Percentiles rank a stretch among this genome's conserved stretches.
phyloP scores from a whole-genome alignment of 2,329 filamentous ascomycete species.

The Aureobasidium subglaciale region DNA sequence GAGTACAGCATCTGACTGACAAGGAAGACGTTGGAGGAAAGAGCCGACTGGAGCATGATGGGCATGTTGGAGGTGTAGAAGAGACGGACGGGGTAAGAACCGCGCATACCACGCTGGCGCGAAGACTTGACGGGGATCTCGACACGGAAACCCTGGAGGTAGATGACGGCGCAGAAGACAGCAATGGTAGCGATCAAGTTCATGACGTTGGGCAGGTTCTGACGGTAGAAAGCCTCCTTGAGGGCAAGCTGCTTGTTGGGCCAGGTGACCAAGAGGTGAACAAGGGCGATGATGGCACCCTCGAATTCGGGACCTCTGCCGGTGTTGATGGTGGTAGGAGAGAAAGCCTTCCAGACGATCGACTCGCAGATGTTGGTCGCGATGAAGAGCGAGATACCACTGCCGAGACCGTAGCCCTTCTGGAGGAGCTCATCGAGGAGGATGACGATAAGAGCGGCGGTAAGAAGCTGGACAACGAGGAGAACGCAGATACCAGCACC shows the following conservation, averaged over 20 bases:
- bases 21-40: constrained; percentile 98
- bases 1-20: constrained; percentile 99
- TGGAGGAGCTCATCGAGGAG: constrained; percentile 97
- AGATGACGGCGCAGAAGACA: constrained; percentile 97
- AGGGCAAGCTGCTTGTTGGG: constrained; percentile 98
- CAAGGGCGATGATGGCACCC: constrained; percentile 93
- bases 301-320: constrained; percentile 98
- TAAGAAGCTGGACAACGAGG: constrained; percentile 93
- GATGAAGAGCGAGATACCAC: constrained; percentile 98
- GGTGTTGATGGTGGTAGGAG: constrained; percentile 98
- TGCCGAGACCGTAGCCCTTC: constrained; percentile 98
- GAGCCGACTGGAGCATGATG: constrained; percentile 98
- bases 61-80: constrained; percentile 99
- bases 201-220: constrained; percentile 99
- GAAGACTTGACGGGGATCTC: constrained; percentile 99
- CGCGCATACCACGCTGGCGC: constrained; percentile 96
- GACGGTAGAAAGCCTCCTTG: constrained; percentile 97
- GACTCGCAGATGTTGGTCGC: constrained; percentile 99
- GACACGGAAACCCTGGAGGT: constrained; percentile 78
- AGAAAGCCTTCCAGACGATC: constrained; percentile 99
- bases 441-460: constrained; percentile 97
- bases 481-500: constrained; percentile 98
- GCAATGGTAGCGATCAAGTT: constrained; percentile 88
- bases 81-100: constrained; percentile 94
- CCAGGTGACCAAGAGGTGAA: constrained; percentile 98